phyloP scores from a whole-genome alignment of 1,284 basidiomycete species.

The Boletus hoseneyae region DNA sequence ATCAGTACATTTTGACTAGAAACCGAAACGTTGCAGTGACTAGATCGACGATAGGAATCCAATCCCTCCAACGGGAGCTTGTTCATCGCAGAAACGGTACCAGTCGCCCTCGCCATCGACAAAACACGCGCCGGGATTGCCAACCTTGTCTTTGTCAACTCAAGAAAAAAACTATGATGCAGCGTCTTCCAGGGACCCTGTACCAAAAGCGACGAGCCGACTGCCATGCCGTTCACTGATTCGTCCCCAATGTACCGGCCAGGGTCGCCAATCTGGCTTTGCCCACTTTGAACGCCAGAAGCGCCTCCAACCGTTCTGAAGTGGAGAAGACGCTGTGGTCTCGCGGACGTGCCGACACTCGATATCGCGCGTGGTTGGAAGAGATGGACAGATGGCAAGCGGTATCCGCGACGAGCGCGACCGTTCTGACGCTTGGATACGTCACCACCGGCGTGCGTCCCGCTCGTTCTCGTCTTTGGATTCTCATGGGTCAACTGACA shows the following conservation, averaged over 20 bases:
- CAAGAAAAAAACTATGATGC: conserved; percentile 74
- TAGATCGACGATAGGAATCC: conserved; percentile 41
- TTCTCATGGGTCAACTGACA: conserved; percentile 9
- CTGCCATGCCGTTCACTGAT: conserved; percentile 65
- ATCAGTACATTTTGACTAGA: conserved; percentile 40
- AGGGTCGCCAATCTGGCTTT: conserved; percentile 52
- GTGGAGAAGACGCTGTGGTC: conserved; percentile 43
- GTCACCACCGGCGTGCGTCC: conserved; percentile 68
- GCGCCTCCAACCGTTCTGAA: conserved; percentile 36
- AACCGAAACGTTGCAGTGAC: neutral
- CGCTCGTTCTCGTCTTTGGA: conserved; percentile 2
- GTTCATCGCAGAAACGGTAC: conserved; percentile 56
- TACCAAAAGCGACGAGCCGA: conserved; percentile 77
- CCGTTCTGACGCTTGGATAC: conserved; percentile 61
- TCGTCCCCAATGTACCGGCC: conserved; percentile 46
- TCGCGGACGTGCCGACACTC: conserved; percentile 48
- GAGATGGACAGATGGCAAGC: conserved; percentile 45
- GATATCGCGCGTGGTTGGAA: conserved; percentile 54
- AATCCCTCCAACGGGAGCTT: conserved; percentile 63
- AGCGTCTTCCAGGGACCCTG: conserved; percentile 69
- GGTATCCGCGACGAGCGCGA: conserved; percentile 9
- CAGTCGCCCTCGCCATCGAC: conserved; percentile 54
- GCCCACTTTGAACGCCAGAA: conserved; percentile 48
- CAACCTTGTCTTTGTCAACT: conserved; percentile 69
- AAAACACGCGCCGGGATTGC: conserved; percentile 57